Evolutionary conservation across 768 basidiomycete species (phyloP).

Genomic region (Daedaleopsis nitida): DNA sequence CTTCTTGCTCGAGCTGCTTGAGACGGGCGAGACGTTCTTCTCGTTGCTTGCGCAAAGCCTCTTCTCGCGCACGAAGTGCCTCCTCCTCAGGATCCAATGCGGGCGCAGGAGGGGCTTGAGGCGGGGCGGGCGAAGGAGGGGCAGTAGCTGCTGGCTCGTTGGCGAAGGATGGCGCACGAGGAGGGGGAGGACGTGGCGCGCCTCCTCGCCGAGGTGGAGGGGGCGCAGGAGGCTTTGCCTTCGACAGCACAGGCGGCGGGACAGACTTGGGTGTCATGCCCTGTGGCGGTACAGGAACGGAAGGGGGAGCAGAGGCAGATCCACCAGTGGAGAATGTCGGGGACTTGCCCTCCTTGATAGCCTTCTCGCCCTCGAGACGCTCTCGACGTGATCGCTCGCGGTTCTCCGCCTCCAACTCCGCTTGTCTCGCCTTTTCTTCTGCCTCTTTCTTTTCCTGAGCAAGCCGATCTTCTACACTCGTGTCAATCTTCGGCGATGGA

Average conservation of each 20-base stretch:
- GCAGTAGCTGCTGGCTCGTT: conserved; percentile 28
- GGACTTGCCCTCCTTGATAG: conserved; percentile 49
- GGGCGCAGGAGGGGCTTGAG: conserved; percentile 41
- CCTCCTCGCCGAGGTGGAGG: conserved; percentile 42
- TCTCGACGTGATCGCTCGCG: conserved; percentile 73
- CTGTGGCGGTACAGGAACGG: conserved; percentile 33
- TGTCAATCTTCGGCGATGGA: conserved; percentile 62
- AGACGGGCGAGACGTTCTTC: conserved; percentile 69
- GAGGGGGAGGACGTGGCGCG: conserved; percentile 35
- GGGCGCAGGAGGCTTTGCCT: conserved; percentile 37
- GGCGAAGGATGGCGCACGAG: conserved; percentile 29
- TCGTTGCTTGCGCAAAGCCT: conserved; percentile 66
- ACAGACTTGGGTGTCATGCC: conserved; percentile 45
- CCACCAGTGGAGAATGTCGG: conserved; percentile 39
- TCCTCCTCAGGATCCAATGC: conserved; percentile 80
- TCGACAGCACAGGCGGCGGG: conserved; percentile 36
- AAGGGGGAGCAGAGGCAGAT: conserved; percentile 27
- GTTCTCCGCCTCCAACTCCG: conserved; percentile 81
- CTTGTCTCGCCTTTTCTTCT: conserved; percentile 76
- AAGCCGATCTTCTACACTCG: conserved; percentile 81
- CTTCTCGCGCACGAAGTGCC: conserved; percentile 66
- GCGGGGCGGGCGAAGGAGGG: conserved; percentile 38
- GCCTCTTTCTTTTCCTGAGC: conserved; percentile 89
- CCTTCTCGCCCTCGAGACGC: conserved; percentile 75
- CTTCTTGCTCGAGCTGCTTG: conserved; percentile 70